Evolutionary conservation across 2,329 filamentous ascomycete species (phyloP).

Genomic region (Nemania sp.): DNA sequence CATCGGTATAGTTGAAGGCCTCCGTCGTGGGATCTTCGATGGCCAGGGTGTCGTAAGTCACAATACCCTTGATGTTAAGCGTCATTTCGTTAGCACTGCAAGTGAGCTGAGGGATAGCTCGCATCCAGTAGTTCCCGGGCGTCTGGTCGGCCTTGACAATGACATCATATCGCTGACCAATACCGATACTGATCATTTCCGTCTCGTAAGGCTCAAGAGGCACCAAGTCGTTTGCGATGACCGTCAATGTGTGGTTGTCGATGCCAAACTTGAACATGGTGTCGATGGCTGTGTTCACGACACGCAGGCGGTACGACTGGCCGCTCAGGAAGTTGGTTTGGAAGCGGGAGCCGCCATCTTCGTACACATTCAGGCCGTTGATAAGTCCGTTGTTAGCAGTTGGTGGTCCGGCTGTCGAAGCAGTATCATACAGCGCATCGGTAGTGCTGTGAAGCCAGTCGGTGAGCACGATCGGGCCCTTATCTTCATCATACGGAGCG

Average conservation of each 20-base stretch:
- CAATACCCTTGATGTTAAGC: conserved; percentile 62
- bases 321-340: conserved; percentile 56
- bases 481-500: conserved; percentile 70
- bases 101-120: conserved; percentile 56
- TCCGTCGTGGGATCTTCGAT: conserved; percentile 37
- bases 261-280: conserved; percentile 63
- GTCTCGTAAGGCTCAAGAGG: conserved; percentile 67
- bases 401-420: conserved; percentile 50
- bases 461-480: conserved; percentile 67
- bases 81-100: conserved; percentile 57
- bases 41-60: conserved; percentile 55
- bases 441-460: conserved; percentile 67
- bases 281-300: conserved; percentile 62
- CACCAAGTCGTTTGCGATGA: conserved; percentile 70
- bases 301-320: conserved; percentile 59
- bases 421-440: conserved; percentile 52
- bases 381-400: conserved; percentile 57
- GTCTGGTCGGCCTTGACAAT: conserved; percentile 58
- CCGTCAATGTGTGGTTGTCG: conserved; percentile 67
- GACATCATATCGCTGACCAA: conserved; percentile 59
- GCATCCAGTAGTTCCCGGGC: conserved; percentile 61
- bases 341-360: conserved; percentile 52
- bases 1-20: conserved; percentile 35
- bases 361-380: conserved; percentile 53
- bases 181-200: conserved; percentile 53